Evolutionary conservation across 768 basidiomycete genomes (phyloP).

Genomic region (Russula olivacea): DNA sequence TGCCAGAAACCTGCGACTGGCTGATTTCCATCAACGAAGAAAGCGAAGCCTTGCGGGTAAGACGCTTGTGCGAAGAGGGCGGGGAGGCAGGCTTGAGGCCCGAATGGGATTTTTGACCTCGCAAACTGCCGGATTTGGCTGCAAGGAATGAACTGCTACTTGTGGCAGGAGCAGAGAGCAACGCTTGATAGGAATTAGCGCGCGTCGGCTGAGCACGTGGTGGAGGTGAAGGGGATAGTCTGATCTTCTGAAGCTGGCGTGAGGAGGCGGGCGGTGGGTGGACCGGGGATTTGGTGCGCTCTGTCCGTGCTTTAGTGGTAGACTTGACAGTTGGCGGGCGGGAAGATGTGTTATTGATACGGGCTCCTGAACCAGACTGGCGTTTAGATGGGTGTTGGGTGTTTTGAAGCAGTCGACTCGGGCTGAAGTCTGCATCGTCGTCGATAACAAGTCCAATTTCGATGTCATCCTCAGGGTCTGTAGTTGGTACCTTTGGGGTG

Average conservation of each 20-base stretch:
- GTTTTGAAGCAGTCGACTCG: constrained; percentile 59
- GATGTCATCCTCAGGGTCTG: constrained; percentile 78
- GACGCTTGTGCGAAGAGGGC: constrained; percentile 53
- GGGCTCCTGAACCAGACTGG: constrained; percentile 34
- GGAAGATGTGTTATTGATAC: constrained; percentile 57
- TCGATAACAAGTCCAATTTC: constrained; percentile 80
- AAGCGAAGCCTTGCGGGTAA: constrained; percentile 72
- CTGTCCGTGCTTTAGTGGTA: constrained; percentile 53
- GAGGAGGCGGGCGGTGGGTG: constrained; percentile 65
- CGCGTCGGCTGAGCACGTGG: constrained; percentile 45
- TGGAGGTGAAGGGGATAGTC: constrained; percentile 66
- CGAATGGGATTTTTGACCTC: constrained; percentile 79
- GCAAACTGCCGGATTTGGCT: constrained; percentile 66
- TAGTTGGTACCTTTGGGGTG: constrained; percentile 45
- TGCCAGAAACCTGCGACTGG: constrained; percentile 51
- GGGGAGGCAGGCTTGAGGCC: constrained; percentile 74
- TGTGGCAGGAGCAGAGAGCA: constrained; percentile 43
- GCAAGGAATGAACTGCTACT: constrained; percentile 54
- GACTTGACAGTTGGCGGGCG: constrained; percentile 46
- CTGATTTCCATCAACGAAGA: constrained; percentile 64
- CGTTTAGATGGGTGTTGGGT: constrained; percentile 38
- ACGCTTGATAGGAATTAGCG: constrained; percentile 50
- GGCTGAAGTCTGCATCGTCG: constrained; percentile 77
- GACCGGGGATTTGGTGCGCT: constrained; percentile 67
- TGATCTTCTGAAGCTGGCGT: constrained; percentile 61